Percentiles rank a stretch among this genome's conserved stretches.
Conservation (phyloP, 768 basidiomycete species). For the Trametes gibbosa region DNA sequence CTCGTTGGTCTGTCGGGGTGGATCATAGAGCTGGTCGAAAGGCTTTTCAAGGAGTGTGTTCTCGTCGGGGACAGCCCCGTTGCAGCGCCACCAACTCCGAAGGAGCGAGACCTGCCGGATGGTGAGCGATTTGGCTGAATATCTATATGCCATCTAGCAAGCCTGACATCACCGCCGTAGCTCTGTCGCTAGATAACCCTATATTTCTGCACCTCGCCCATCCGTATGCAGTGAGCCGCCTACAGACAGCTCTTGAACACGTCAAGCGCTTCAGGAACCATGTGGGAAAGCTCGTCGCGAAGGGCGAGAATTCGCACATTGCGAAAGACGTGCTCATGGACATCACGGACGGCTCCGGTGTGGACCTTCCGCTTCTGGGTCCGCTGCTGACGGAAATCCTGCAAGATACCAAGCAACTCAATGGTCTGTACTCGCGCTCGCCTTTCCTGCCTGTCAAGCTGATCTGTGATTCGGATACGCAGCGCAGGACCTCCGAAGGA, state of each 20-base stretch:
- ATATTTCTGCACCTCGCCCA: slow-evolving; percentile 62
- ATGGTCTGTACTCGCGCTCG: slow-evolving; percentile 23
- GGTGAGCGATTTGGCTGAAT: not conserved
- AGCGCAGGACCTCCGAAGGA: slow-evolving; percentile 52
- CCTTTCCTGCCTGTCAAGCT: not conserved
- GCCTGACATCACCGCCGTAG: not conserved
- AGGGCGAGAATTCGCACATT: slow-evolving; percentile 59
- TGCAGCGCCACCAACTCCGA: not conserved
- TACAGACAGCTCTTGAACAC: slow-evolving; percentile 50
- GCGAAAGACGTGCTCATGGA: slow-evolving; percentile 64
- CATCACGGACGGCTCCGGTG: slow-evolving; percentile 59
- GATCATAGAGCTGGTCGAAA: slow-evolving; percentile 60
- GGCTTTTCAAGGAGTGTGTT: slow-evolving; percentile 54
- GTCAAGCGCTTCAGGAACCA: slow-evolving; percentile 57
- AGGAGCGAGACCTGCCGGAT: slow-evolving; percentile 4
- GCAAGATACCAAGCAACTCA: slow-evolving; percentile 26
- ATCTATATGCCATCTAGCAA: not conserved
- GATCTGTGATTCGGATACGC: not conserved
- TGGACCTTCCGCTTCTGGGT: slow-evolving; percentile 55
- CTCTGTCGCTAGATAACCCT: slow-evolving; percentile 27
- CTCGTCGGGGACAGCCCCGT: slow-evolving; percentile 30
- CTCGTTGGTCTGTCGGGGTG: slow-evolving; percentile 61
- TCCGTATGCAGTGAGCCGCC: slow-evolving; percentile 53
- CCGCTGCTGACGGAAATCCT: slow-evolving; percentile 41
- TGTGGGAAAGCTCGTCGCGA: slow-evolving; percentile 51